Percentiles rank a stretch among this genome's conserved stretches.
Conservation (phyloP, 768 basidiomycete species). For the Hysterangium stoloniferum region DNA sequence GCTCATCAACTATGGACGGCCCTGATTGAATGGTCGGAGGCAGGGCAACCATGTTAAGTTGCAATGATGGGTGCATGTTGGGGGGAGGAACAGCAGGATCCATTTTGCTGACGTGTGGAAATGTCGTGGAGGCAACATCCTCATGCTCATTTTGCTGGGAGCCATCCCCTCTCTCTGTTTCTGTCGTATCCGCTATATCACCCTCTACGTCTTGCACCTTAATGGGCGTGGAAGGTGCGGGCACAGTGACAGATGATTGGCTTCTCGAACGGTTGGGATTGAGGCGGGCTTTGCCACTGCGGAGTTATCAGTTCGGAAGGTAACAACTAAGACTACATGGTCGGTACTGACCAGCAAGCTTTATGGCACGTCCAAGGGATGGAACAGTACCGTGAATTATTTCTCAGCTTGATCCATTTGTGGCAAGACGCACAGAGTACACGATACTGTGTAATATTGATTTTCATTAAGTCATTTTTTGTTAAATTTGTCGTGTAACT, state of each 20-base stretch:
- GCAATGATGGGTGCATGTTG: constrained; percentile 21
- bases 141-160: too few species aligned
- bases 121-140: too few species aligned
- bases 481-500: not conserved
- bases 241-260: constrained; percentile 21
- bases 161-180: too few species aligned
- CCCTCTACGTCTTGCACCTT: not conserved
- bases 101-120: not conserved
- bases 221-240: too few species aligned
- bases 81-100: constrained; percentile 1
- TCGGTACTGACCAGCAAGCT: constrained; percentile 24
- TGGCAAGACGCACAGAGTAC: constrained; percentile 3
- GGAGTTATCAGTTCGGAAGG: constrained; percentile 4
- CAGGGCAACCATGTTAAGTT: constrained; percentile 6
- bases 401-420: constrained; percentile 12
- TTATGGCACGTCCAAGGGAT: constrained; percentile 63
- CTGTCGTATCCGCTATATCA: too few species aligned
- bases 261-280: constrained; percentile 6
- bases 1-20: not conserved
- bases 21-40: not conserved
- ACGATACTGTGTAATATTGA: constrained; percentile 2
- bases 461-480: not conserved
- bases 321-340: constrained; percentile 16
- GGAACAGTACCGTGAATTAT: constrained; percentile 74
- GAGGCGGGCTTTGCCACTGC: not conserved